Evolutionary conservation across 768 basidiomycete species (phyloP).

Genomic region (Amanita phalloides): DNA sequence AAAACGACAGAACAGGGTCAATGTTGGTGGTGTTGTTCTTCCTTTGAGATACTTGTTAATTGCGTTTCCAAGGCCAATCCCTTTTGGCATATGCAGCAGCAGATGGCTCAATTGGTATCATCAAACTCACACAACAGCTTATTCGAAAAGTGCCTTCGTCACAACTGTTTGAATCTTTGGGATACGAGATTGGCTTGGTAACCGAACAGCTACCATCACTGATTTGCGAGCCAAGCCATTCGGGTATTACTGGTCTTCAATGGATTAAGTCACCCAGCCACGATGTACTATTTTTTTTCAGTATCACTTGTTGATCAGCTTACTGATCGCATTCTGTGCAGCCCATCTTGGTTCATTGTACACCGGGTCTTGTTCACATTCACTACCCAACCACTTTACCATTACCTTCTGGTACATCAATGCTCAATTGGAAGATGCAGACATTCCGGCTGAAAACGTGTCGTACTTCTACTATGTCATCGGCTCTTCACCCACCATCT

Average conservation of each 20-base stretch:
- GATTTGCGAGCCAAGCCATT: conserved; percentile 27
- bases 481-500: conserved; percentile 45
- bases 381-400: conserved; percentile 30
- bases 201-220: conserved; percentile 18
- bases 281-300: conserved; percentile 24
- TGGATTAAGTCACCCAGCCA: conserved; percentile 36
- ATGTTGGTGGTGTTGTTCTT: conserved; percentile 25
- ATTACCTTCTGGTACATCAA: conserved; percentile 27
- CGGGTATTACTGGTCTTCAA: conserved; percentile 38
- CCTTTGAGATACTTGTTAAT: background rate
- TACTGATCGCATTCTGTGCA: conserved; percentile 12
- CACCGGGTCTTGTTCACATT: conserved; percentile 49
- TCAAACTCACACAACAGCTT: conserved; percentile 38
- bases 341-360: conserved; percentile 49
- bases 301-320: conserved; percentile 10
- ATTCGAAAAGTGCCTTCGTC: conserved; percentile 7
- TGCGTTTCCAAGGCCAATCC: conserved; percentile 35
- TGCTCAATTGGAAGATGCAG: conserved; percentile 18
- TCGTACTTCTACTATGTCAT: conserved; percentile 23
- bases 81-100: conserved; percentile 47
- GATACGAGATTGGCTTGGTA: conserved; percentile 22
- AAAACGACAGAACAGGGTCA: conserved; percentile 17
- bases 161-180: conserved; percentile 18
- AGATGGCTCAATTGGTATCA: conserved; percentile 46
- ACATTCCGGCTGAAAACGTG: background rate